Base-by-base conservation (phyloP, 2,329 filamentous ascomycete genomes). In the Thelonectria blattea region DNA sequence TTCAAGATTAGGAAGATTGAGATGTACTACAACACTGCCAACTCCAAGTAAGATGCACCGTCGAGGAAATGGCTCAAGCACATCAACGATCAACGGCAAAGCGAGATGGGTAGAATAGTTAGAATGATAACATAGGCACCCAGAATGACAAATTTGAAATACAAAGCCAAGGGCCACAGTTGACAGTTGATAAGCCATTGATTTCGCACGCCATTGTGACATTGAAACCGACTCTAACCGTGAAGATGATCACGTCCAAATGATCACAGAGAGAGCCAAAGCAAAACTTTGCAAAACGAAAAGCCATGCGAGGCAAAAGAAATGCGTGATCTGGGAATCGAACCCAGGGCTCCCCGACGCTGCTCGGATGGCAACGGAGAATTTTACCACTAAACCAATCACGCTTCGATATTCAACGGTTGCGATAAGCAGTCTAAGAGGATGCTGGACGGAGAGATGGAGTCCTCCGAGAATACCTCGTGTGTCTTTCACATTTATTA, bases 1-100 rank as follows among this genome's bases (percentile, higher is more conserved):
- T 74, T 74, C 18, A 74, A 67, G 62, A 71, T 73, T 3, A 69
- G 57, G 46, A 66, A 60, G 46, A 72, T 73, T 30, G 68, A 71
- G 34, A 72, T 74, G 64, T 74, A 74, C 60, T 74, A 74, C 48
- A 73, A 74, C 52, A 73, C 69, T n/a, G 65, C 62, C 6, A 42
- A 17, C 39, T 42, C 62, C 6, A 30, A 43, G 17, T 17, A 17
- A 43, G 15, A 17, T 42, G 3, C 3, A 10, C 17, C 2, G 37
- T 15, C 17, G 2, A 41, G 37, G 14, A 41, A 41, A 41, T 41
- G 27, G 27, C n/a, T 41, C 37, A 15, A 14, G 34, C 17, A 17
- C 9, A 41, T 41, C 12, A 24, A 24, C 14, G 14, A 41, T 17
- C 14, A 17, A 41, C 17, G 17, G 14, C 11, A 2, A 11, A 11